Base-by-base conservation (phyloP, 345 rosid species). In the Cardamine chenopodiifolia region DNA sequence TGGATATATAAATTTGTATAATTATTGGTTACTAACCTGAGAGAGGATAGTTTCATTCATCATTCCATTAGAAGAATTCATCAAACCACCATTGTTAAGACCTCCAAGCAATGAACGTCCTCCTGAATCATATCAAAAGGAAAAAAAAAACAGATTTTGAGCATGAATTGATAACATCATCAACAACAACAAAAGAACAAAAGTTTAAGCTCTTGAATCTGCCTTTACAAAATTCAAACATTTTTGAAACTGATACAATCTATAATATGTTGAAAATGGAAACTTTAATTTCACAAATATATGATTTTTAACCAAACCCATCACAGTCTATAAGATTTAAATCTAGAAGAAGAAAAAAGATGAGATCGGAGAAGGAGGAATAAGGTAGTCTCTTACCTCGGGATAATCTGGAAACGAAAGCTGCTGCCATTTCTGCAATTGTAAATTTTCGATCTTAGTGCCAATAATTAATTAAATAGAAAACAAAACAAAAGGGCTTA, bases 41-140 rank as follows among this genome's bases (percentile, higher is more conserved):
- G 76, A 78, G 78, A 81, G 60, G 60, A 67, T 76, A 47, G 32
- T 70, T 22, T 61, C 71, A 73, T 61, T 61, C 56, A 80, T 59
- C 56, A 68, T 58, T 57, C 84, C 85, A 71, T 13, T 69, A 8
- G 81, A 73, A 44, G 82, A 18, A 68, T 50, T 81, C 58, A 79
- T 20, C 29, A 72, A 78, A 57, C 78, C 71, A 66, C 63, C 78
- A 72, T 79, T 80, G 68, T 62, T 76, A 61, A 83, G 86, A 77
- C 88, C 79, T 25, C 85, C 82, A 64, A 86, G 62, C 73, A 86
- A 62, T 31, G 86, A 83, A 58, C 83, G 73, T 49, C 84, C 79
- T 58, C 66, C 87, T 83, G 3, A 19, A 63, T 0, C 53, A 55
- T 14, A 68, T 29, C 56, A 68, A 18, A 31, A 31, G 8, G 9